A percentile compares a stretch with the other conserved stretches of the same genome.
Conservation (phyloP, 345 rosid genomes). For the Populus ilicifolia region DNA sequence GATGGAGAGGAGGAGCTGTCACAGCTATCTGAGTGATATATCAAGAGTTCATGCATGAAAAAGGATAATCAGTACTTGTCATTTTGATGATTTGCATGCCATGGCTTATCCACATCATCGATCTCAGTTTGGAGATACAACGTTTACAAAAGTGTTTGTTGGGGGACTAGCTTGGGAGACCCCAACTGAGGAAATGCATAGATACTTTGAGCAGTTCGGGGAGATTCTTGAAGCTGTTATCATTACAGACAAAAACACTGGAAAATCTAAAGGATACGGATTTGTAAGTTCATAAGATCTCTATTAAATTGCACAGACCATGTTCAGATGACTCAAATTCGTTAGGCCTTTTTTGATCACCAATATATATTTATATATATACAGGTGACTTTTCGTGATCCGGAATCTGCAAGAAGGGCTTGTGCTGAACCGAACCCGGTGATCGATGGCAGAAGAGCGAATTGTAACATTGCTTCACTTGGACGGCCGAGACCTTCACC, state of each 20-base stretch:
- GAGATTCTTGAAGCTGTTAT: constrained; percentile 96
- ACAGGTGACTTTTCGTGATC: constrained; percentile 84
- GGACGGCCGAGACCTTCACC: constrained; percentile 86
- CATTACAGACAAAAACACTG: constrained; percentile 72
- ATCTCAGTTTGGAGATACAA: constrained; percentile 91
- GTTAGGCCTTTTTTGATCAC: background rate
- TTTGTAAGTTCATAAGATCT: constrained; percentile 49
- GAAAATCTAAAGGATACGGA: constrained; percentile 93
- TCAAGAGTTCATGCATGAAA: constrained; percentile 17
- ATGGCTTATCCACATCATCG: constrained; percentile 69
- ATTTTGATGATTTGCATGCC: constrained; percentile 17
- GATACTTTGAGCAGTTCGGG: constrained; percentile 81
- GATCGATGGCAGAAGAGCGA: constrained; percentile 87
- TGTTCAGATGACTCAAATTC: too few relatives aligned
- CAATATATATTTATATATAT: background rate
- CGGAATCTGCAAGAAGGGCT: constrained; percentile 83
- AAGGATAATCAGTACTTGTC: constrained; percentile 14
- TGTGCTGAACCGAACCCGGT: constrained; percentile 75
- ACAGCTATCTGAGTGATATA: background rate
- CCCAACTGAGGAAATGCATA: constrained; percentile 75
- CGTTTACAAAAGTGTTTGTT: constrained; percentile 78
- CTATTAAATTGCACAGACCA: too few relatives aligned
- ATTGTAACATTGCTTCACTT: constrained; percentile 84
- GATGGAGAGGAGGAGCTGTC: background rate
- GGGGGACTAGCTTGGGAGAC: constrained; percentile 99